phyloP scores from a whole-genome alignment of 164 flowering plant species.

The Umbilicus rupestris region DNA sequence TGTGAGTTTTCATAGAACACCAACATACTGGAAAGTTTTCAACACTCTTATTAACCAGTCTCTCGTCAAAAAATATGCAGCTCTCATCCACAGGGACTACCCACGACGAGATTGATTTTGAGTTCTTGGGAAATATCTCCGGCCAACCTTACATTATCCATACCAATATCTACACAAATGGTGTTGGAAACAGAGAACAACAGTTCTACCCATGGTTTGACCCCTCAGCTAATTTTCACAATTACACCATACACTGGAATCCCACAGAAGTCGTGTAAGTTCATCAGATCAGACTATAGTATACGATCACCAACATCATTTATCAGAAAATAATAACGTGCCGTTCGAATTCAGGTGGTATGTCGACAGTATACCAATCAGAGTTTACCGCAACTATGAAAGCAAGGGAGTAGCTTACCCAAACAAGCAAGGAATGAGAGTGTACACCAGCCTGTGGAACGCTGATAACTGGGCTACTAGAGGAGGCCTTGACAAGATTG shows the following conservation, averaged over 20 bases:
- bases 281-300: neutral
- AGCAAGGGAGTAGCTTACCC: conserved; percentile 46
- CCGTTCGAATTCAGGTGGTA: conserved; percentile 49
- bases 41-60: neutral
- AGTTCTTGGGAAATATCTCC: conserved; percentile 69
- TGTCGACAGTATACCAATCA: conserved; percentile 24
- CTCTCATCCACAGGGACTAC: conserved; percentile 39
- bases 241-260: conserved; percentile 85
- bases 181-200: conserved; percentile 57
- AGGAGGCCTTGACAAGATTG: conserved; percentile 58
- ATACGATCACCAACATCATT: neutral
- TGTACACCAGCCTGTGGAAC: conserved; percentile 63
- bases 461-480: conserved; percentile 75
- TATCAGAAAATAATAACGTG: neutral
- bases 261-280: conserved; percentile 61
- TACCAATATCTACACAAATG: conserved; percentile 61
- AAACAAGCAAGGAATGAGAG: conserved; percentile 61
- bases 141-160: conserved; percentile 68
- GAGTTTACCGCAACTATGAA: neutral
- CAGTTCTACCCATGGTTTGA: conserved; percentile 82
- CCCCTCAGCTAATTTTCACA: conserved; percentile 72
- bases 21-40: neutral
- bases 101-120: conserved; percentile 74
- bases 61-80: conserved; percentile 18
- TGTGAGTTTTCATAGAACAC: neutral